Conservation (phyloP, 441 rosid species). For the Erodium texanum region DNA sequence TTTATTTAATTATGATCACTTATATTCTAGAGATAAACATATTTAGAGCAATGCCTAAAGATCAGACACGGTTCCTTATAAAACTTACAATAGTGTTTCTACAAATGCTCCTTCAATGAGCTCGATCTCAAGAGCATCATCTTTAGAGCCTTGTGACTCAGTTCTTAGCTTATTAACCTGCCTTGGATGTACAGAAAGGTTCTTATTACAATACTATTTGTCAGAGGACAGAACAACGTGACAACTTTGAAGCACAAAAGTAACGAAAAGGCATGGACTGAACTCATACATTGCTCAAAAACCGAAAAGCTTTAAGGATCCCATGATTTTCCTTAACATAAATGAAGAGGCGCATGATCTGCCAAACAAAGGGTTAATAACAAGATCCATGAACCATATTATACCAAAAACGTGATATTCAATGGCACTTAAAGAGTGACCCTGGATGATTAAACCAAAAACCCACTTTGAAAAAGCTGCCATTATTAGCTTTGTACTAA, state of each 20-base stretch:
- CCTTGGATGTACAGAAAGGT: constrained; percentile 13
- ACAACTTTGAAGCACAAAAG: constrained; percentile 7
- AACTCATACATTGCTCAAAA: constrained; percentile 70
- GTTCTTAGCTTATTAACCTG: constrained; percentile 62
- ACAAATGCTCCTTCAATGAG: constrained; percentile 89
- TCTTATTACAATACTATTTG: neutral
- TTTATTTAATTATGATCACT: neutral
- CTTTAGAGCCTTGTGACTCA: constrained; percentile 52
- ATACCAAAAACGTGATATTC: neutral
- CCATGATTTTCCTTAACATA: constrained; percentile 82
- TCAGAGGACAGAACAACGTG: constrained; percentile 5
- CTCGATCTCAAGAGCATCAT: constrained; percentile 64
- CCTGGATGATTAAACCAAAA: neutral
- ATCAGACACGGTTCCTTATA: constrained; percentile 13
- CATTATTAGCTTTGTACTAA: neutral
- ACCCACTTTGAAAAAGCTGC: neutral
- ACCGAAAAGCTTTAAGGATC: constrained; percentile 70
- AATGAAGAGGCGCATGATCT: constrained; percentile 81
- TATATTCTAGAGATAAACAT: constrained; percentile 1
- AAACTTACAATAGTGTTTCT: constrained; percentile 75
- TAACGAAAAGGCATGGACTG: constrained; percentile 11
- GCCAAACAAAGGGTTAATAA: constrained; percentile 30
- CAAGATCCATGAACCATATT: constrained; percentile 1
- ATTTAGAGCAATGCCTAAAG: no score
- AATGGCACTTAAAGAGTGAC: neutral